These are phyloP conservation scores for Oryza meyeriana DNA, from an alignment of 176 grass and related monocot species.

Conservation along the genomic window DNA sequence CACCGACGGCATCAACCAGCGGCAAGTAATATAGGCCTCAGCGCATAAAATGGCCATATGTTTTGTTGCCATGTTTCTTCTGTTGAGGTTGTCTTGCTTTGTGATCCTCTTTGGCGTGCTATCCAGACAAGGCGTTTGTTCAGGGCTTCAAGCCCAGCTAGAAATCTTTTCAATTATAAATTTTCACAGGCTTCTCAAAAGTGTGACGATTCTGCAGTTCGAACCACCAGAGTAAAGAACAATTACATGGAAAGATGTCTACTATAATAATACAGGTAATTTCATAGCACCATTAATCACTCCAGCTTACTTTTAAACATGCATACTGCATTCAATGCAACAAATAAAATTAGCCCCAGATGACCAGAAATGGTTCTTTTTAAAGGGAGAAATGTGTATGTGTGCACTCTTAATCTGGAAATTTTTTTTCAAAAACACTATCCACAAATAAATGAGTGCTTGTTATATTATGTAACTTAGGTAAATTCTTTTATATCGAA, in stretches of 20 bases:
- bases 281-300: not conserved
- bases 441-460: not conserved
- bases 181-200: constrained; percentile 78
- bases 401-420: not conserved
- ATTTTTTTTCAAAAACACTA: not conserved
- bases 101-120: constrained; percentile 3
- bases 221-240: constrained; percentile 11
- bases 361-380: not conserved
- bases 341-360: not conserved
- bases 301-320: not conserved
- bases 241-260: not conserved
- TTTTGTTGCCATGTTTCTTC: constrained; percentile 18
- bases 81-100: not conserved
- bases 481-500: too few relatives aligned
- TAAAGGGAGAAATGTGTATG: not conserved
- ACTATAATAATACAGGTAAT: not conserved
- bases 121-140: not conserved
- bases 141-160: not conserved
- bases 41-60: not conserved
- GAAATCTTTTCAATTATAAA: constrained; percentile 51
- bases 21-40: constrained; percentile 22
- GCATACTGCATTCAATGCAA: constrained; percentile 1
- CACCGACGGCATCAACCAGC: not conserved
- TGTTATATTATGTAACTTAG: not conserved
- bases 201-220: constrained; percentile 63